Evolutionary conservation across 1,284 basidiomycete genomes (phyloP), one percentile per base, ranked within the genome.

Genomic region (Pterula multifida): DNA sequence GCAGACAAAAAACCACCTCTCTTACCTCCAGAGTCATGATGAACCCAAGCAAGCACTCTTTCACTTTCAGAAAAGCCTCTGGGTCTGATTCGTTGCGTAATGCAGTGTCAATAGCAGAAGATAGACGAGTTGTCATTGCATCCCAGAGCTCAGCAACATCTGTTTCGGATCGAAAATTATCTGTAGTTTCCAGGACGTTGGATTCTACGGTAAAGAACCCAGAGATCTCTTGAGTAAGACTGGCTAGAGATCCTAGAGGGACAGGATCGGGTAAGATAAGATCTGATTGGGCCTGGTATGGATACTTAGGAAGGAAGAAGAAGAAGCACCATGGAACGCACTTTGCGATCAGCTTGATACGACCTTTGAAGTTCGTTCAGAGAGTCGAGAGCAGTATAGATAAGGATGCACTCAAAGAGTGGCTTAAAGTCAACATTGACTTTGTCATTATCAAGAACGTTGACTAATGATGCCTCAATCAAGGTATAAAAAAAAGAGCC

Each of bases 71-170:
- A 62, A 91, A 95, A 6, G 80, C 73, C 49, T 93, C 90, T 0
- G 90, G 83, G 56, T 95, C 87, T 47, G 75, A 80, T 61, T 93
- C 90, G 15, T 73, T 79, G 52, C 75, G 76, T 52, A 98, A 68
- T 0, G 89, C 81, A 15, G 73, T 69, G 35, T 86, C 80, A 32
- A 98, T 83, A 2, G 85, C 82, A 26, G 78, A 76, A 2, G 86
- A 81, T 9, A 98, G 73, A 13, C 89, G 78, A 17, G 75, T 68
- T 53, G 94, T 82, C 58, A 98, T 79, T 22, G 81, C 84, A 55
- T 97, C 90, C 95, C 96, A 99, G 3, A 99, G 76, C 56, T 96
- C 92, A 57, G 98, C 94, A 0, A 98, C 86, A 56, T 98, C 93
- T 28, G 81, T 75, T 58, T 88, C 81, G 13, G 88, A 89, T 12